Evolutionary conservation across 306 rosid genomes (phyloP).

Genomic region (Macrotyloma uniflorum): DNA sequence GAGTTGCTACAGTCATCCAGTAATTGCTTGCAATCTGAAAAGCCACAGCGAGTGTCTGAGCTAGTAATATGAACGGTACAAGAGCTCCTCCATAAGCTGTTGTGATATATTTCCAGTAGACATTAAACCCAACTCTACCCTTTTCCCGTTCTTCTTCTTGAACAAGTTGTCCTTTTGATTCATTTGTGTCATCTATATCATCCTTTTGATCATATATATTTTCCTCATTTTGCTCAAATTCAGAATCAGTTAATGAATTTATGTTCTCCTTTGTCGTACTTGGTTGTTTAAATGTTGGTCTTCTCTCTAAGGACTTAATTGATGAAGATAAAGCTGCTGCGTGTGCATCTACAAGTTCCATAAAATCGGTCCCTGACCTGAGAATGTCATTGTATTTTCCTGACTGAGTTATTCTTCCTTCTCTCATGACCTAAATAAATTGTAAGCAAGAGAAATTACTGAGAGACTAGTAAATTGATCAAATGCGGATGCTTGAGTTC

Average conservation of each 20-base stretch:
- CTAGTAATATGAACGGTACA: constrained; percentile 52
- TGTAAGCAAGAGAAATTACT: constrained; percentile 1
- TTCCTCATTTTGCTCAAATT: constrained; percentile 42
- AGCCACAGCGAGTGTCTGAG: constrained; percentile 40
- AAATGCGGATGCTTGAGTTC: neutral
- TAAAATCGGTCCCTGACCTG: constrained; percentile 67
- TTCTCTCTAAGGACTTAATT: constrained; percentile 45
- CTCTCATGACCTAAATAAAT: constrained; percentile 76
- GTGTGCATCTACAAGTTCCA: constrained; percentile 90
- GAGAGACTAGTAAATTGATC: constrained; percentile 10
- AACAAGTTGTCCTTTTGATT: constrained; percentile 74
- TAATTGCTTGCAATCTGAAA: constrained; percentile 77
- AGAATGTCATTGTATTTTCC: constrained; percentile 76
- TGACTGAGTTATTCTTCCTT: constrained; percentile 77
- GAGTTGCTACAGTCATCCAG: constrained; percentile 92
- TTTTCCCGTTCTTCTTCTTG: constrained; percentile 93
- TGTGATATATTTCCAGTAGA: constrained; percentile 75
- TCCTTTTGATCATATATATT: constrained; percentile 40
- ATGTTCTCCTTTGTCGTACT: constrained; percentile 37
- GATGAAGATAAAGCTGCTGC: constrained; percentile 66
- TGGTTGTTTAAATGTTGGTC: constrained; percentile 30
- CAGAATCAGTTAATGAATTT: constrained; percentile 30
- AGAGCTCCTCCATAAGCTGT: constrained; percentile 81
- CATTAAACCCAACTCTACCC: constrained; percentile 69
- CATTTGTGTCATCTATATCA: constrained; percentile 39